Conservation (phyloP, 441 rosid species). For the Bocquillonia castaneifolia region DNA sequence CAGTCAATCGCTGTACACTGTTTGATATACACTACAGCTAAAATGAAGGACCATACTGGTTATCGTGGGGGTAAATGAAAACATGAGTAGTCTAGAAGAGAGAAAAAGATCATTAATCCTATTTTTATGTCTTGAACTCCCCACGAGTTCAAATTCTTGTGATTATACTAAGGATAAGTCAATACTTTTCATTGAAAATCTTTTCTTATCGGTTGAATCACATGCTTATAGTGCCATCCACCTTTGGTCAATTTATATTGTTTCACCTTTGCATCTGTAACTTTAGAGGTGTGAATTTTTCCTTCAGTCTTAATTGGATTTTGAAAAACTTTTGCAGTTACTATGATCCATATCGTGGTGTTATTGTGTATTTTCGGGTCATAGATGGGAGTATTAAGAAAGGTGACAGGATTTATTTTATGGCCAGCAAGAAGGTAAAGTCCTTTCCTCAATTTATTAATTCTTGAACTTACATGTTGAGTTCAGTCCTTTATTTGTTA, state of each 20-base stretch:
- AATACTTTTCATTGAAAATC: neutral
- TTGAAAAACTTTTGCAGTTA: slow-evolving; percentile 52
- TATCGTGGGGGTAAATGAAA: neutral
- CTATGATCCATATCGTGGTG: slow-evolving; percentile 97
- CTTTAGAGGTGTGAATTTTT: neutral
- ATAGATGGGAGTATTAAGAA: slow-evolving; percentile 87
- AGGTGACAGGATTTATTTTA: slow-evolving; percentile 84
- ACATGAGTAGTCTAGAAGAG: neutral
- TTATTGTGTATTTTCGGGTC: slow-evolving; percentile 89
- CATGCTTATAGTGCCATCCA: neutral
- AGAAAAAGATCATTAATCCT: neutral
- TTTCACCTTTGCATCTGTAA: neutral
- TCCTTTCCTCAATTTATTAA: slow-evolving; percentile 4
- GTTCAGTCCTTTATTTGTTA: slow-evolving; percentile 16
- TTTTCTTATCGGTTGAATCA: neutral
- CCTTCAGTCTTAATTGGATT: neutral
- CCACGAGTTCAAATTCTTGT: neutral
- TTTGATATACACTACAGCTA: neutral
- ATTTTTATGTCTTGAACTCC: neutral
- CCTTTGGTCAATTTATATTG: neutral
- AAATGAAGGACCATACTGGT: neutral
- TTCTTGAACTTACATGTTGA: neutral
- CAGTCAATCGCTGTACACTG: neutral
- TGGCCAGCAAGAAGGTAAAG: slow-evolving; percentile 90
- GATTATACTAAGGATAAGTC: neutral